phyloP scores from a whole-genome alignment of 257 asterid genomes.

The Linderniella brevidens region DNA sequence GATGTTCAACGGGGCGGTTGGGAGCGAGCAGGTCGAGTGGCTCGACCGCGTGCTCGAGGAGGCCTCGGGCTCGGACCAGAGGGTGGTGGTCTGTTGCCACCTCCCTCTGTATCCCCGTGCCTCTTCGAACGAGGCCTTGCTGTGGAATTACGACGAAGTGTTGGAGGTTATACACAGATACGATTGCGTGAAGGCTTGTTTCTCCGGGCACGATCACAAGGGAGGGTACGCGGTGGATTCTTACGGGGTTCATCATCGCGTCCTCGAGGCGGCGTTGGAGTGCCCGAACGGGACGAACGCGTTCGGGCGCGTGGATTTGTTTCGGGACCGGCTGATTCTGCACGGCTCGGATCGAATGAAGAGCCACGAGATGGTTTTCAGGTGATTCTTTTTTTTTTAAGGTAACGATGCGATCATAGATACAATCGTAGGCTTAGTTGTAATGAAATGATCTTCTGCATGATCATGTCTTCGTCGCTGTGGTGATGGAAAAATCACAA shows the following conservation, averaged over 20 bases:
- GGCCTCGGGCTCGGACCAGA: slow-evolving; percentile 45
- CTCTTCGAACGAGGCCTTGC: slow-evolving; percentile 34
- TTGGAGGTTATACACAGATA: slow-evolving; percentile 61
- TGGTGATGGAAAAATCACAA: too few species aligned
- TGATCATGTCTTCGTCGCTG: too few species aligned
- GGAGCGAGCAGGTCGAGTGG: slow-evolving; percentile 75
- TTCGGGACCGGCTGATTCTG: slow-evolving; percentile 41
- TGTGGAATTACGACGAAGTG: slow-evolving; percentile 89
- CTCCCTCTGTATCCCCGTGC: slow-evolving; percentile 54
- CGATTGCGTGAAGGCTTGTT: slow-evolving; percentile 69
- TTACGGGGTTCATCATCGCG: slow-evolving; percentile 69
- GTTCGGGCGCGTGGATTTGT: slow-evolving; percentile 52
- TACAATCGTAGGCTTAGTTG: slow-evolving; percentile 23
- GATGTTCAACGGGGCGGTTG: slow-evolving; percentile 81
- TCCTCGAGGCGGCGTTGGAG: slow-evolving; percentile 83
- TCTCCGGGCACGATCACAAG: slow-evolving; percentile 72
- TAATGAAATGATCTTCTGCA: too few species aligned
- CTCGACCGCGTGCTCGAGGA: slow-evolving; percentile 50
- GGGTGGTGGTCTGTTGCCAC: slow-evolving; percentile 63
- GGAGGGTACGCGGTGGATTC: slow-evolving; percentile 66
- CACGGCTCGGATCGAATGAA: slow-evolving; percentile 54
- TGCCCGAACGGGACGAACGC: slow-evolving; percentile 86
- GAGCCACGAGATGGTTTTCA: slow-evolving; percentile 57
- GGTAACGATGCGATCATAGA: slow-evolving; percentile 81
- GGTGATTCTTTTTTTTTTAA: slow-evolving; percentile 31